Evolutionary conservation across 208 protist genomes (phyloP).

Genomic region (Leishmania guyanensis): DNA sequence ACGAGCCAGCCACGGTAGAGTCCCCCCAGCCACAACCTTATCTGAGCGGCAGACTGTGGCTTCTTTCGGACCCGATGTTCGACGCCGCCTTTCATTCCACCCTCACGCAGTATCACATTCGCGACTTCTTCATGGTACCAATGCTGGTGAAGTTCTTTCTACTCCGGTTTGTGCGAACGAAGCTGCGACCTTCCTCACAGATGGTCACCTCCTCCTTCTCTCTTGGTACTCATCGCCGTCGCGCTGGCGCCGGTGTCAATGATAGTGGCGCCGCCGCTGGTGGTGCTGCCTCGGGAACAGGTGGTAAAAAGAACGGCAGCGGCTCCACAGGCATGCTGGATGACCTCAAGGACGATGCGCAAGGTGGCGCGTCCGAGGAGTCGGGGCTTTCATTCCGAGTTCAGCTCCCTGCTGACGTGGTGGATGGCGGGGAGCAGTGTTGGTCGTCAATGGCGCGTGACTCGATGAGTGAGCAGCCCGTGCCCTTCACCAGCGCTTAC

Average conservation of each 20-base stretch:
- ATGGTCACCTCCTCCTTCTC: slow-evolving; percentile 1
- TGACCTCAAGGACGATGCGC: neutral
- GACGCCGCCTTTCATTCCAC: slow-evolving; percentile 69
- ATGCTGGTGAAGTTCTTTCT: slow-evolving; percentile 66
- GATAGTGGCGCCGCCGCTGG: neutral
- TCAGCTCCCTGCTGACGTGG: slow-evolving; percentile 58
- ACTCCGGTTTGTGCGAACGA: slow-evolving; percentile 56
- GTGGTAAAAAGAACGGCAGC: neutral
- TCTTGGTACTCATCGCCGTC: slow-evolving; percentile 10
- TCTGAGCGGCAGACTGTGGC: slow-evolving; percentile 69
- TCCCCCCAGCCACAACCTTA: slow-evolving; percentile 59
- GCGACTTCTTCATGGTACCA: slow-evolving; percentile 73
- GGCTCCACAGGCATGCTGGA: neutral
- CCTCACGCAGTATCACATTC: slow-evolving; percentile 62
- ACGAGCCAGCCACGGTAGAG: slow-evolving; percentile 71
- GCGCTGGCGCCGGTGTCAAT: slow-evolving; percentile 1
- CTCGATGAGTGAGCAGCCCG: slow-evolving; percentile 34
- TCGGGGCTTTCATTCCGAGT: slow-evolving; percentile 56
- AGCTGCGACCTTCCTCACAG: slow-evolving; percentile 32
- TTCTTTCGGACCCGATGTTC: slow-evolving; percentile 85
- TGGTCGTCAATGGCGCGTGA: slow-evolving; percentile 35
- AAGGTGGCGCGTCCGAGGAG: slow-evolving; percentile 7
- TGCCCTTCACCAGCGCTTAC: slow-evolving; percentile 18
- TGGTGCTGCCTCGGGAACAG: neutral
- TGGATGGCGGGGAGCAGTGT: slow-evolving; percentile 63